Conservation (phyloP, 306 rosid genomes). For the Sicyos baderoa region DNA sequence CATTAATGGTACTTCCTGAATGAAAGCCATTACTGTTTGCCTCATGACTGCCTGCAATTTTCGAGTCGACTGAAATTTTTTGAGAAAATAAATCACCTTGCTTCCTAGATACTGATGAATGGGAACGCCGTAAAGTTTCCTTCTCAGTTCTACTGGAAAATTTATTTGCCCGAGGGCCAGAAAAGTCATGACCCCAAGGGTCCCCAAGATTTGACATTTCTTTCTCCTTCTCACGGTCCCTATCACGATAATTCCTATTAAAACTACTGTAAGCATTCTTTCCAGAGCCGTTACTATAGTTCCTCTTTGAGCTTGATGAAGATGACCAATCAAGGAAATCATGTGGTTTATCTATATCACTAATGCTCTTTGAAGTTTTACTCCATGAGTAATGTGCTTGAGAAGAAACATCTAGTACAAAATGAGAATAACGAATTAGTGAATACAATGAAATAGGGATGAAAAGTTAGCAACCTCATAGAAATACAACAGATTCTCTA, state of each 20-base stretch:
- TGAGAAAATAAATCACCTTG: conserved; percentile 44
- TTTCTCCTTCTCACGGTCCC: conserved; percentile 87
- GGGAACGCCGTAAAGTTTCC: conserved; percentile 72
- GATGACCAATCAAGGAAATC: conserved; percentile 64
- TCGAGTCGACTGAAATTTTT: conserved; percentile 42
- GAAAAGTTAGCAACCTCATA: too few relatives aligned
- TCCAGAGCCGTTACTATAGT: conserved; percentile 66
- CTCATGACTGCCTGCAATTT: conserved; percentile 35
- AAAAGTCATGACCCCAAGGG: conserved; percentile 58
- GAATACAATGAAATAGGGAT: not conserved
- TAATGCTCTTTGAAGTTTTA: conserved; percentile 51
- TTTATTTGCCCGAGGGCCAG: conserved; percentile 56
- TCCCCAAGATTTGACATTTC: conserved; percentile 55
- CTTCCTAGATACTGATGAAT: conserved; percentile 70
- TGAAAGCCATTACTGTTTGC: conserved; percentile 46
- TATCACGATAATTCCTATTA: conserved; percentile 79
- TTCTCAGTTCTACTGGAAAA: conserved; percentile 61
- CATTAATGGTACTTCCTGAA: conserved; percentile 46
- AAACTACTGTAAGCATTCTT: conserved; percentile 92
- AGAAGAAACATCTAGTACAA: conserved; percentile 53
- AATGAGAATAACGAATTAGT: conserved; percentile 14
- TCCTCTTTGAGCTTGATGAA: conserved; percentile 64
- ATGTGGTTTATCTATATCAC: conserved; percentile 61
- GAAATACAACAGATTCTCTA: too few relatives aligned
- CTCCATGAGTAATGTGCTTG: conserved; percentile 46